A percentile compares a stretch with the other conserved stretches of the same genome.
Evolutionary conservation across 345 rosid species (phyloP).

Genomic region (Diplotaxis tenuifolia): DNA sequence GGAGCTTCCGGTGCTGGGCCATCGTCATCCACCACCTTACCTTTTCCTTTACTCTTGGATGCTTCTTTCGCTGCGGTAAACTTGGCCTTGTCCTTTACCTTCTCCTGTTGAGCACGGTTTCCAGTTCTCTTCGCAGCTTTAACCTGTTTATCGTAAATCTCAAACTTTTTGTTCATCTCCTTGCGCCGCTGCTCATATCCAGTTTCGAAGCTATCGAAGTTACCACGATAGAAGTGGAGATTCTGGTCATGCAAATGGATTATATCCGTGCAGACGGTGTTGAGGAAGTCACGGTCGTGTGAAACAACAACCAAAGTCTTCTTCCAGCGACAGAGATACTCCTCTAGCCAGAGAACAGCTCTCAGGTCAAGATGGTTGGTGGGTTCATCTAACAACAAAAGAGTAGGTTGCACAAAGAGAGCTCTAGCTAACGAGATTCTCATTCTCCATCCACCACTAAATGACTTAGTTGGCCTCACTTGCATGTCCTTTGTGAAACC

Average conservation of each 20-base stretch:
- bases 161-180: slow-evolving; percentile 85
- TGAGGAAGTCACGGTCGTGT: slow-evolving; percentile 93
- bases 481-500: slow-evolving; percentile 95
- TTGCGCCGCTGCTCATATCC: slow-evolving; percentile 91
- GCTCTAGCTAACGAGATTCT: slow-evolving; percentile 94
- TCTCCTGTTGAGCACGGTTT: slow-evolving; percentile 75
- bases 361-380: slow-evolving; percentile 96
- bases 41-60: slow-evolving; percentile 69
- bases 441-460: slow-evolving; percentile 99
- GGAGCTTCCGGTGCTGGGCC: slow-evolving; percentile 73
- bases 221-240: slow-evolving; percentile 84
- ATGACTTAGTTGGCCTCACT: slow-evolving; percentile 68
- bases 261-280: slow-evolving; percentile 82
- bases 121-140: slow-evolving; percentile 88
- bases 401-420: slow-evolving; percentile 91
- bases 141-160: slow-evolving; percentile 70
- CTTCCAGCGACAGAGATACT: slow-evolving; percentile 87
- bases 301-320: slow-evolving; percentile 93
- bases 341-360: slow-evolving; percentile 96
- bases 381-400: slow-evolving; percentile 87
- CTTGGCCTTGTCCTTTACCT: slow-evolving; percentile 85
- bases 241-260: slow-evolving; percentile 87
- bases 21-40: slow-evolving; percentile 67
- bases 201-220: slow-evolving; percentile 74
- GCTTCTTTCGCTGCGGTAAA: slow-evolving; percentile 70